Percentiles rank a stretch among this genome's conserved stretches.
Evolutionary conservation across 495 filamentous ascomycete genomes (phyloP).

Genomic region (Ramalina intermedia): DNA sequence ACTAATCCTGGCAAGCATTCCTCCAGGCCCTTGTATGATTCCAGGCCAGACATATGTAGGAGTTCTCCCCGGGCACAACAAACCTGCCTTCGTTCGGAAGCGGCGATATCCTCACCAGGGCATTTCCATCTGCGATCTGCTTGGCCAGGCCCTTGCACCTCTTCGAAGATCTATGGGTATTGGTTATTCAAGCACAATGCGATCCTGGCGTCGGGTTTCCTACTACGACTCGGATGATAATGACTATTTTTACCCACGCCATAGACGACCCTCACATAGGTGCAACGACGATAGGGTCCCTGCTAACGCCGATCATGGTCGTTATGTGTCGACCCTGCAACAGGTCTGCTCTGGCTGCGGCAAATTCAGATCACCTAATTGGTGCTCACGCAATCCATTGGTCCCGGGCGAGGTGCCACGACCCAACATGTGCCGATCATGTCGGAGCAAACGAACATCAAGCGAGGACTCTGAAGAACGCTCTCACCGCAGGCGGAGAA

Average conservation of each 20-base stretch:
- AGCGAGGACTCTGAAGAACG: conserved; percentile 9
- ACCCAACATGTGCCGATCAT: conserved; percentile 10
- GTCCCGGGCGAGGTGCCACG: conserved; percentile 5
- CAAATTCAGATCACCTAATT: conserved; percentile 13
- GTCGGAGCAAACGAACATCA: conserved; percentile 12
- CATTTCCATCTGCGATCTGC: not conserved
- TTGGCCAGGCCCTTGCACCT: not conserved
- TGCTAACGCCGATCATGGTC: not conserved
- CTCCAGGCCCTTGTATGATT: conserved; percentile 3
- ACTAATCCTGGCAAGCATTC: not conserved
- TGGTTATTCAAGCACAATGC: not conserved
- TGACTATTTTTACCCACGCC: not conserved
- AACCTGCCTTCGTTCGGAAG: conserved; percentile 10
- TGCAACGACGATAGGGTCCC: not conserved
- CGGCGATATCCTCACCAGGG: not conserved
- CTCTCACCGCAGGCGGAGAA: not conserved
- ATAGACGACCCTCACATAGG: not conserved
- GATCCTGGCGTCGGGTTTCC: not conserved
- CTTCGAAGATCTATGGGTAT: not conserved
- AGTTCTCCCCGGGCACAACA: conserved; percentile 9
- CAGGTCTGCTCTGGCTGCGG: conserved; percentile 14
- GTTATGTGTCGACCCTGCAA: not conserved
- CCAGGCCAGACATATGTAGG: conserved; percentile 13
- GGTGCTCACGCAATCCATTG: conserved; percentile 10
- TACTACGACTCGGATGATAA: conserved; percentile 1